phyloP scores from a whole-genome alignment of 2,329 filamentous ascomycete genomes.

The Ceratocystis cubensis region DNA sequence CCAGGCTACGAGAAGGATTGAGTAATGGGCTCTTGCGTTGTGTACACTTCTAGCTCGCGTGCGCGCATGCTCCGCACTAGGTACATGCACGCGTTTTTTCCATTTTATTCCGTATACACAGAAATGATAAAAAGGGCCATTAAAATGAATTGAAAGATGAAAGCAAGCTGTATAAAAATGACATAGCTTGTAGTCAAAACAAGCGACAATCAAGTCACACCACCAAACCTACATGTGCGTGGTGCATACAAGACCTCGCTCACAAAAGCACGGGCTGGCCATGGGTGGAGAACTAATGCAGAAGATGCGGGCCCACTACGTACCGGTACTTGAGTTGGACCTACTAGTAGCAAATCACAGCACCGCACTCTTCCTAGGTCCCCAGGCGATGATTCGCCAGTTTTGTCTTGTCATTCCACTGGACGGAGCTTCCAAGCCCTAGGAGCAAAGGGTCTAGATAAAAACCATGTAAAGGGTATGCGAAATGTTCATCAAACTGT shows the following conservation, averaged over 20 bases:
- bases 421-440: too few relatives aligned
- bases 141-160: neutral
- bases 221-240: constrained; percentile 16
- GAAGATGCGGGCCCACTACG: neutral
- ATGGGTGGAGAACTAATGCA: constrained; percentile 1
- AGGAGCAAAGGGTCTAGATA: too few relatives aligned
- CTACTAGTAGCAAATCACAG: neutral
- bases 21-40: too few relatives aligned
- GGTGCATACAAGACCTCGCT: constrained; percentile 9
- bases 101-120: too few relatives aligned
- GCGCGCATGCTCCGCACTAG: neutral
- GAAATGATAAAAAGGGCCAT: neutral
- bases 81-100: neutral
- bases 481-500: neutral
- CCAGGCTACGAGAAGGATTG: too few relatives aligned
- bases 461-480: too few relatives aligned
- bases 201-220: constrained; percentile 16
- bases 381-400: neutral
- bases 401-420: neutral
- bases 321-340: constrained; percentile 1
- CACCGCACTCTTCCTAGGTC: too few relatives aligned
- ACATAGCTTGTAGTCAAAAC: constrained; percentile 15
- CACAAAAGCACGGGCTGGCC: constrained; percentile 8
- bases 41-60: too few relatives aligned
- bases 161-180: neutral